phyloP scores from a whole-genome alignment of 2,329 filamentous ascomycete genomes.

The Myrmaecium sp. region DNA sequence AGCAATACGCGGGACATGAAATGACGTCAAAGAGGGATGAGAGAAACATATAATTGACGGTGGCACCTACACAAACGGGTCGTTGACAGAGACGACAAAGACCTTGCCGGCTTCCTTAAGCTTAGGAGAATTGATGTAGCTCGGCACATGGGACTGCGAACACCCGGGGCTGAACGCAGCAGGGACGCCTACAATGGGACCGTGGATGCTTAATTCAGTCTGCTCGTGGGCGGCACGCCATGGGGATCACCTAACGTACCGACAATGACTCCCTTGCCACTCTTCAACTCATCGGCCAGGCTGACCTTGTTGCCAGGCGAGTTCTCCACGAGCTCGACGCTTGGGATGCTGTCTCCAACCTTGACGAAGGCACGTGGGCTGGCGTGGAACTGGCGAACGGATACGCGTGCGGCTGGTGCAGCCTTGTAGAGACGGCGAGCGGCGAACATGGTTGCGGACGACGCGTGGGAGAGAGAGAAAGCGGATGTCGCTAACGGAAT shows the following conservation, averaged over 20 bases:
- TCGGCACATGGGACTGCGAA: constrained; percentile 60
- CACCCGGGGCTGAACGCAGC: constrained; percentile 39
- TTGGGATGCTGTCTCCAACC: constrained; percentile 63
- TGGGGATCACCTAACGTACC: too few relatives aligned
- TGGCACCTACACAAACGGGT: constrained; percentile 85
- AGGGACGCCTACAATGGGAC: constrained; percentile 14
- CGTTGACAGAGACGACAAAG: constrained; percentile 85
- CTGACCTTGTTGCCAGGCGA: constrained; percentile 89
- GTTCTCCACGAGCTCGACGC: constrained; percentile 61
- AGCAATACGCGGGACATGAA: constrained; percentile 3
- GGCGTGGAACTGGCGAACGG: constrained; percentile 39
- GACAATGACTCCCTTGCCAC: constrained; percentile 62
- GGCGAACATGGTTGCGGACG: constrained; percentile 5
- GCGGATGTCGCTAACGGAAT: too few relatives aligned
- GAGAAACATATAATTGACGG: not conserved
- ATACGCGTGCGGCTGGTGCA: not conserved
- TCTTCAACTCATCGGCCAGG: constrained; percentile 57
- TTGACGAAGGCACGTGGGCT: constrained; percentile 48
- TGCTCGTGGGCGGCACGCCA: constrained; percentile 68
- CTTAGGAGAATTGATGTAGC: constrained; percentile 65
- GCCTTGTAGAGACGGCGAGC: too few relatives aligned
- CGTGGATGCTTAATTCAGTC: too few relatives aligned
- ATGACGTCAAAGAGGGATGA: not conserved
- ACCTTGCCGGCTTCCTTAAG: constrained; percentile 68
- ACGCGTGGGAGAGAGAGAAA: too few relatives aligned